phyloP scores from a whole-genome alignment of 2,329 filamentous ascomycete species.

The Penicillium sp. region DNA sequence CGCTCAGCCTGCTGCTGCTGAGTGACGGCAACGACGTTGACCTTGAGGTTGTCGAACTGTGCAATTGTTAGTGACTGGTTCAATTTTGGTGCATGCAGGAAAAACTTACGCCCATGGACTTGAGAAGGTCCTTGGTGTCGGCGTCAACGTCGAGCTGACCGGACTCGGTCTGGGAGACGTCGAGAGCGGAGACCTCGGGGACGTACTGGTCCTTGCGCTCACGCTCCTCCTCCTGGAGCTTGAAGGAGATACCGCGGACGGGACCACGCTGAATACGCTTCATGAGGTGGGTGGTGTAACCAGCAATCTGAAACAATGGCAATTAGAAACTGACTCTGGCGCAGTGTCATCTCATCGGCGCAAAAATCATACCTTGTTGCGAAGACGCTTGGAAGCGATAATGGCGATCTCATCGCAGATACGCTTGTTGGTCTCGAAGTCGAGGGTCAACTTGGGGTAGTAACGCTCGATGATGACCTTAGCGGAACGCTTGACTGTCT shows the following conservation, averaged over 20 bases:
- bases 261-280: conserved; percentile 99
- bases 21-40: conserved; percentile 89
- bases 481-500: conserved; percentile 81
- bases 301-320: conserved; percentile 70
- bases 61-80: conserved; percentile 8
- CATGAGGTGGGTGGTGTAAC: conserved; percentile 98
- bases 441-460: conserved; percentile 96
- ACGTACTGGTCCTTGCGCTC: conserved; percentile 99
- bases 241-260: conserved; percentile 99
- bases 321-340: conserved; percentile 1
- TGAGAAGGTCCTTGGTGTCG: conserved; percentile 99
- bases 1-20: conserved; percentile 88
- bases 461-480: conserved; percentile 99
- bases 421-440: conserved; percentile 99
- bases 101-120: conserved; percentile 92
- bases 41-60: conserved; percentile 95
- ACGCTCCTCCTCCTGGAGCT: conserved; percentile 99
- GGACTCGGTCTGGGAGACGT: conserved; percentile 92
- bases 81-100: neutral
- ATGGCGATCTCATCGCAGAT: conserved; percentile 99
- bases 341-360: neutral
- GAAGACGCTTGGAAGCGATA: conserved; percentile 97
- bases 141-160: conserved; percentile 92
- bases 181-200: conserved; percentile 95
- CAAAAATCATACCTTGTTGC: conserved; percentile 81